These are phyloP conservation scores for Fusarium pilosicola DNA, from an alignment of 2,329 filamentous ascomycete genomes.

Conservation along the genomic window DNA sequence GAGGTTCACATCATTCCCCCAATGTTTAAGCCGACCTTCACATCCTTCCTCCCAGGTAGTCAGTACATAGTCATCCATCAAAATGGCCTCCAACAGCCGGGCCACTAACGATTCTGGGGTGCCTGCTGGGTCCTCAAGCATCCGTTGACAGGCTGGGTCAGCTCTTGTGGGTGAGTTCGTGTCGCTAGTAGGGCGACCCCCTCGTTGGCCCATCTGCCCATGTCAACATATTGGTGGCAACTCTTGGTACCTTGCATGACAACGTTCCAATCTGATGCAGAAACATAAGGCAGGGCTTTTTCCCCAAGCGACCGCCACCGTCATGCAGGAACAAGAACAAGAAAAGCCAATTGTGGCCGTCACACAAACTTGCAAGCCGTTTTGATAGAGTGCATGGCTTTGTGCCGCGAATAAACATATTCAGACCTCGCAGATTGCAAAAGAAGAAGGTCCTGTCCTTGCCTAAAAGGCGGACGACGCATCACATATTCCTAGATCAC, in stretches of 20 bases:
- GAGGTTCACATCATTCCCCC: background rate
- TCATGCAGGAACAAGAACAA: constrained; percentile 46
- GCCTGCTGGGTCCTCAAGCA: background rate
- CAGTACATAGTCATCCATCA: background rate
- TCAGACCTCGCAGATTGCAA: background rate
- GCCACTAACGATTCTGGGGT: constrained; percentile 26
- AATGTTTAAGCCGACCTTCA: constrained; percentile 6
- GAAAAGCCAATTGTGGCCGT: constrained; percentile 33
- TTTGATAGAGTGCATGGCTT: constrained; percentile 14
- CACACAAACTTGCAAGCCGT: constrained; percentile 25
- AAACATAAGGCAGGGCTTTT: constrained; percentile 20
- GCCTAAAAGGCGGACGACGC: background rate
- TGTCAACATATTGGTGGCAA: constrained; percentile 22
- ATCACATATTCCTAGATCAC: constrained; percentile 11
- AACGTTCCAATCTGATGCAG: constrained; percentile 35
- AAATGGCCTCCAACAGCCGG: constrained; percentile 25
- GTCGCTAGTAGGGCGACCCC: constrained; percentile 28
- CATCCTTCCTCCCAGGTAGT: background rate
- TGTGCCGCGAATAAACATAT: constrained; percentile 13
- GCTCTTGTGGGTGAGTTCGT: constrained; percentile 20
- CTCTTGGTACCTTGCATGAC: constrained; percentile 44
- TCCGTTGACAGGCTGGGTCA: constrained; percentile 23
- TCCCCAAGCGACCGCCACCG: constrained; percentile 35
- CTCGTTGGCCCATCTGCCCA: constrained; percentile 5
- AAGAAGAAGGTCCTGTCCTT: constrained; percentile 1